Percentiles rank a stretch among this genome's conserved stretches.
phyloP scores from a whole-genome alignment of 495 filamentous ascomycete species.

The Choiromyces venosus region DNA sequence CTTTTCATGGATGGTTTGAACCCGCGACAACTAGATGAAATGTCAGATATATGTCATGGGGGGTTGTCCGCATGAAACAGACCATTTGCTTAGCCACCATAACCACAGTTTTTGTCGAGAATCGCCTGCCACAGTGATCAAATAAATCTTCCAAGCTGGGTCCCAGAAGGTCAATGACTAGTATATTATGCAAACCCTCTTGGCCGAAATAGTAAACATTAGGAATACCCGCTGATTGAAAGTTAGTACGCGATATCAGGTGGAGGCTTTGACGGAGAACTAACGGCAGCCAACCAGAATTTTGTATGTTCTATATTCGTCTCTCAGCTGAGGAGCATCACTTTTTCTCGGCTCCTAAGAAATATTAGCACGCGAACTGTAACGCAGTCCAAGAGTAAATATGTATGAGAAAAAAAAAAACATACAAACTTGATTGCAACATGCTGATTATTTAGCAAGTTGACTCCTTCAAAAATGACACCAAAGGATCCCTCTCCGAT shows the following conservation, averaged over 20 bases:
- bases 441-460: conserved; percentile 97
- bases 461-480: conserved; percentile 98
- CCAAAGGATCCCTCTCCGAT: conserved; percentile 98
- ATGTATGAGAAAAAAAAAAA: conserved; percentile 36
- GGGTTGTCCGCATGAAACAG: conserved; percentile 39
- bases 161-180: conserved; percentile 95
- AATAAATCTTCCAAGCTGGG: conserved; percentile 97
- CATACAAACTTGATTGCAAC: conserved; percentile 99
- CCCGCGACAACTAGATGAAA: conserved; percentile 69
- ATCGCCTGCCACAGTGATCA: conserved; percentile 92
- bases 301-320: conserved; percentile 99
- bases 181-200: conserved; percentile 97
- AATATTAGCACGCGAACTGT: conserved; percentile 12
- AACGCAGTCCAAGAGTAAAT: conserved; percentile 6
- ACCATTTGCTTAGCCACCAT: conserved; percentile 99
- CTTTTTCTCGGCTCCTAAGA: conserved; percentile 92
- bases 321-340: conserved; percentile 93
- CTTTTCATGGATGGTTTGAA: conserved; percentile 99
- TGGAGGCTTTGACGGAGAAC: conserved; percentile 47
- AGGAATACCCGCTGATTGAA: conserved; percentile 78
- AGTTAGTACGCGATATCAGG: conserved; percentile 28
- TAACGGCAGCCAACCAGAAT: conserved; percentile 98
- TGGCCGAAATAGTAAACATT: conserved; percentile 99
- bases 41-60: conserved; percentile 18
- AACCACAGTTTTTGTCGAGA: conserved; percentile 94